Conservation (phyloP, 2,329 filamentous ascomycete genomes). For the Apiospora koreana region DNA sequence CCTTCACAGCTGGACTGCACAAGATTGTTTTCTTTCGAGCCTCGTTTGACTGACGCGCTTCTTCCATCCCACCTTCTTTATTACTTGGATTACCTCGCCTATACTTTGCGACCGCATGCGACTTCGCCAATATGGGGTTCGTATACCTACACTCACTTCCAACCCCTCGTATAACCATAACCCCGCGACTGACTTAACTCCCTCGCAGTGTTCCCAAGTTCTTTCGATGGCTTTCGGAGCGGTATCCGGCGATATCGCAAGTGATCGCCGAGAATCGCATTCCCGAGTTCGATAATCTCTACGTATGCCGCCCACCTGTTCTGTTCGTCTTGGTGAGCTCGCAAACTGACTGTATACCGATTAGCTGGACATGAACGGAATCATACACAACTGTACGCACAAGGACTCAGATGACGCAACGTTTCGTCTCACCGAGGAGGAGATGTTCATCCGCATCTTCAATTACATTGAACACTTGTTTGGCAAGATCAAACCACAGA, state of each 20-base stretch:
- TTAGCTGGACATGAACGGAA: constrained; percentile 95
- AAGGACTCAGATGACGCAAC: constrained; percentile 91
- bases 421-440: constrained; percentile 92
- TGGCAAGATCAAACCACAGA: constrained; percentile 97
- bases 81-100: neutral
- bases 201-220: constrained; percentile 73
- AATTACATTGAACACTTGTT: constrained; percentile 99
- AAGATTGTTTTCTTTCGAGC: neutral
- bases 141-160: constrained; percentile 11
- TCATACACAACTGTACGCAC: constrained; percentile 99
- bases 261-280: constrained; percentile 98
- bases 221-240: constrained; percentile 98
- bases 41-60: constrained; percentile 2
- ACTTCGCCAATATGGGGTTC: constrained; percentile 16
- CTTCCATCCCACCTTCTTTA: neutral
- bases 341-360: constrained; percentile 35
- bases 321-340: constrained; percentile 22
- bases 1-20: constrained; percentile 13
- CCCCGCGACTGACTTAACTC: constrained; percentile 21
- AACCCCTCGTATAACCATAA: constrained; percentile 12
- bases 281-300: constrained; percentile 97
- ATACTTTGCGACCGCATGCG: constrained; percentile 9
- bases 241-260: constrained; percentile 97
- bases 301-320: constrained; percentile 51
- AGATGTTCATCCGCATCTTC: constrained; percentile 99